Base-by-base conservation (phyloP, 169 alveolate species). In the Plasmodium berghei region DNA sequence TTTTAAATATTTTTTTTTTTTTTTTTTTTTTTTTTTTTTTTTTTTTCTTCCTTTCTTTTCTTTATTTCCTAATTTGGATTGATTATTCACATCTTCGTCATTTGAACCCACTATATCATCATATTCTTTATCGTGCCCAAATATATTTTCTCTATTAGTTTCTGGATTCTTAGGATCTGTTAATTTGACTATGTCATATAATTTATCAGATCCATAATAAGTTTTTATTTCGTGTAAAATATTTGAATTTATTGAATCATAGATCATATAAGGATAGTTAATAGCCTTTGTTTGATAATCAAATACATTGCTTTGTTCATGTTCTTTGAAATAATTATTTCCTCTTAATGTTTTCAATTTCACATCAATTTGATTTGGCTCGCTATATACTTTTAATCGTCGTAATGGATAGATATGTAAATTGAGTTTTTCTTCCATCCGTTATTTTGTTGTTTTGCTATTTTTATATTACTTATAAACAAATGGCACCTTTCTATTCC, bases 381-480 rank as follows among this genome's bases (percentile, higher is more conserved):
- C 72, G 8, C 42, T 72, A 58, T 66, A 80, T 2, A 80, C 46
- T 59, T 67, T 80, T 8, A 80, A 52, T 26, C 75, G 54, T 22
- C 67, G 66, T 16, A 80, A 28, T 12, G 90, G 90, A 22, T 80
- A 80, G 49, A 80, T 66, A 63, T 80, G 26, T 34, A 80, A 45
- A 62, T 80, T 67, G 14, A 80, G 74, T 18, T 56, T 80, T 62
- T 80, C 90, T 28, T 80, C 90, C 90, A 80, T 80, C 14, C 16
- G 26, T 22, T 22, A 5, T n/a, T 24, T 8, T 61, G 34, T 20
- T 34, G 1, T 22, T 0, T 22, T 22, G 26, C 26, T 22, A 22
- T 52, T 16, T 0, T 22, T 12, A 16, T 52, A 2, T 3, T 16
- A 14, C 9, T 22, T 52, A 10, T 16, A 52, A 14, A 52, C 6